phyloP scores from a whole-genome alignment of 2,329 filamentous ascomycete genomes.

The Akanthomyces dipterigenus region DNA sequence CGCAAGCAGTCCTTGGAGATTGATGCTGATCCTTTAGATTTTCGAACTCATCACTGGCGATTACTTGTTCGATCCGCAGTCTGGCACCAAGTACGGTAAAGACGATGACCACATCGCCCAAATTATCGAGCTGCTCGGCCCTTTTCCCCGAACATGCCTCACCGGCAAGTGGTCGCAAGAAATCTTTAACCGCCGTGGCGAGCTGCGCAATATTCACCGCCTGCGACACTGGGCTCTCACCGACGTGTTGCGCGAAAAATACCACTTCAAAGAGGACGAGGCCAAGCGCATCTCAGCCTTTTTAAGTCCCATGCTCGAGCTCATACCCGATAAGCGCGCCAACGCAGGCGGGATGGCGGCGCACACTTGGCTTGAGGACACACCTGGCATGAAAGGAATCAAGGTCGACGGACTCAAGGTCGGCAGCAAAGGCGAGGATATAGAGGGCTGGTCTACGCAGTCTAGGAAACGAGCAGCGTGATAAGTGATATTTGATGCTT shows the following conservation, averaged over 20 bases:
- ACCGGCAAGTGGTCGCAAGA: slow-evolving; percentile 97
- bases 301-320: slow-evolving; percentile 81
- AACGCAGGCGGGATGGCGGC: slow-evolving; percentile 95
- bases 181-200: slow-evolving; percentile 97
- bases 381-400: slow-evolving; percentile 79
- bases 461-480: slow-evolving; percentile 66
- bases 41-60: slow-evolving; percentile 98
- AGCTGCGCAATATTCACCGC: slow-evolving; percentile 93
- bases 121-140: slow-evolving; percentile 92
- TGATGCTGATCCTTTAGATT: slow-evolving; percentile 47
- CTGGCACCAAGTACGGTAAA: slow-evolving; percentile 97
- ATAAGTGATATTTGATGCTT: not conserved
- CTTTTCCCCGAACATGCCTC: slow-evolving; percentile 87
- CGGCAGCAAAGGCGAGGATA: slow-evolving; percentile 80
- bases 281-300: slow-evolving; percentile 73
- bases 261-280: slow-evolving; percentile 84
- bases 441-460: slow-evolving; percentile 88
- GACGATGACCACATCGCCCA: slow-evolving; percentile 99
- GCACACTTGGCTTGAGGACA: slow-evolving; percentile 75
- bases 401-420: slow-evolving; percentile 67
- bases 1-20: not conserved
- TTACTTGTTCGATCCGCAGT: slow-evolving; percentile 97
- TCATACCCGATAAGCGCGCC: slow-evolving; percentile 79
- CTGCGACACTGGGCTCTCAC: slow-evolving; percentile 92
- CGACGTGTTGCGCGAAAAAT: slow-evolving; percentile 92